These are phyloP conservation scores for Phoenix dactylifera DNA, from an alignment of 176 grass and related monocot genomes.

Conservation along the genomic window DNA sequence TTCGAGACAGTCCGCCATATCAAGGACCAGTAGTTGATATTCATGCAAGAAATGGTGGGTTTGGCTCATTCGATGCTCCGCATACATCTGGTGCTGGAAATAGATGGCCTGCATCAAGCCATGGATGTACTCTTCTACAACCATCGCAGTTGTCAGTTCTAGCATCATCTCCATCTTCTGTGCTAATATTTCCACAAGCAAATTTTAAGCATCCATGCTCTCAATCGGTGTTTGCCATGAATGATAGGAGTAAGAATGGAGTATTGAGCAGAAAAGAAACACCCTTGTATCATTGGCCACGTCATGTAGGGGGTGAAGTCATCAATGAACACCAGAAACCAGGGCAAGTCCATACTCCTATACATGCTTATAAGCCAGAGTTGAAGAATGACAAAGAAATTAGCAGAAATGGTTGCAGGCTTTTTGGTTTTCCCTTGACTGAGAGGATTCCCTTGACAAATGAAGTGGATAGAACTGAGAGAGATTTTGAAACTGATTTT, in stretches of 20 bases:
- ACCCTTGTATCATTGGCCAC: constrained; percentile 1
- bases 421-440: constrained; percentile 83
- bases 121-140: constrained; percentile 17
- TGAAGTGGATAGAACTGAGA: constrained; percentile 21
- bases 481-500: not conserved
- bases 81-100: constrained; percentile 16
- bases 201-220: not conserved
- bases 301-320: constrained; percentile 11
- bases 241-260: constrained; percentile 8
- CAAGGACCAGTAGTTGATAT: constrained; percentile 15
- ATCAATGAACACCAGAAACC: constrained; percentile 14
- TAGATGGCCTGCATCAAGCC: constrained; percentile 25
- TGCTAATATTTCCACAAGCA: constrained; percentile 62
- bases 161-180: constrained; percentile 56
- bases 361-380: constrained; percentile 3
- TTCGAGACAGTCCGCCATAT: constrained; percentile 25
- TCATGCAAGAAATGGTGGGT: constrained; percentile 13
- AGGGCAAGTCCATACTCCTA: constrained; percentile 9
- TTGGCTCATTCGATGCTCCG: constrained; percentile 19
- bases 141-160: constrained; percentile 26
- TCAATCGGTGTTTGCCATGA: constrained; percentile 6
- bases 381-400: constrained; percentile 5
- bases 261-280: constrained; percentile 19
- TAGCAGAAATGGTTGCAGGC: constrained; percentile 30
- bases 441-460: constrained; percentile 38